phyloP scores from a whole-genome alignment of 306 rosid species.

The Pterocarpus santalinus region DNA sequence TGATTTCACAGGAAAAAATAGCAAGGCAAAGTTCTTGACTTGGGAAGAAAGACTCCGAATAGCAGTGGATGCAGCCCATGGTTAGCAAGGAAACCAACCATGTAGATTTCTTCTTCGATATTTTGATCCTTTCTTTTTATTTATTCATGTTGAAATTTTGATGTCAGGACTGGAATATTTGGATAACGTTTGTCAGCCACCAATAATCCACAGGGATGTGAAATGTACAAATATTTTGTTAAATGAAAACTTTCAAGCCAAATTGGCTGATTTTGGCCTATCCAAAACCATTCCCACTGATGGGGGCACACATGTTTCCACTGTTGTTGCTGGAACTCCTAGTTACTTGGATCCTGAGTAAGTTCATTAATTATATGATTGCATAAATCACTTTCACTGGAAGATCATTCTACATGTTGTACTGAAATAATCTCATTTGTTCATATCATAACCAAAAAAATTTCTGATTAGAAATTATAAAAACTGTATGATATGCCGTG shows the following conservation, averaged over 20 bases:
- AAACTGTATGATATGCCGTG: background rate
- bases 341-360: constrained; percentile 62
- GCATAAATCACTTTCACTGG: background rate
- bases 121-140: constrained; percentile 29
- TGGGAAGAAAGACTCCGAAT: constrained; percentile 63
- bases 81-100: constrained; percentile 39
- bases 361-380: constrained; percentile 42
- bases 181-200: constrained; percentile 63
- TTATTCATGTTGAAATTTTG: constrained; percentile 11
- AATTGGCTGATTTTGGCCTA: constrained; percentile 64
- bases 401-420: background rate
- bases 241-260: constrained; percentile 53
- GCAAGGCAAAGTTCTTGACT: constrained; percentile 36
- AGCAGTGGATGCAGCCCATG: constrained; percentile 62
- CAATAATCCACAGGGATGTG: constrained; percentile 63
- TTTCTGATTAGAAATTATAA: too few species aligned
- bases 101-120: background rate
- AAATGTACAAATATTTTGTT: constrained; percentile 62
- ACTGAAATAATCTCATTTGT: too few species aligned
- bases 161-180: constrained; percentile 66
- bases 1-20: constrained; percentile 20
- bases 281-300: constrained; percentile 51
- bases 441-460: too few species aligned
- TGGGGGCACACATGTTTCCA: constrained; percentile 47
- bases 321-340: constrained; percentile 56